Percentiles rank a stretch among this genome's conserved stretches.
phyloP scores from a whole-genome alignment of 768 basidiomycete species.

The Brasilioporus rufonigricans region DNA sequence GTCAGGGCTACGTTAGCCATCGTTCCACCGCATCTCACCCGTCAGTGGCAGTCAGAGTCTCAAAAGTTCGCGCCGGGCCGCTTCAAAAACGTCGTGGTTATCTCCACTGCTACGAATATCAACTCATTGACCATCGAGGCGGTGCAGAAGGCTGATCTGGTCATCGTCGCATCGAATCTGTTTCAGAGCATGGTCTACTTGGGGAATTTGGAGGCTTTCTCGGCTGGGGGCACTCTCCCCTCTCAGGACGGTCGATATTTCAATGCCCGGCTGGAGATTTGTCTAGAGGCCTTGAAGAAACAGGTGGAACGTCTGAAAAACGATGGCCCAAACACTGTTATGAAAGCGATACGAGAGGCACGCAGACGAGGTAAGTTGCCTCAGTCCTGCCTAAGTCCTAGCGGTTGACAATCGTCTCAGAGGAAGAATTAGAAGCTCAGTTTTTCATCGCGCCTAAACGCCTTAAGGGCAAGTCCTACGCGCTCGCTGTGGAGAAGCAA shows the following conservation, averaged over 20 bases:
- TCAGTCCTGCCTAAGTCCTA: not conserved
- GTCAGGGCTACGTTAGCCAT: constrained; percentile 79
- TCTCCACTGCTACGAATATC: constrained; percentile 67
- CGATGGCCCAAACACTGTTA: constrained; percentile 60
- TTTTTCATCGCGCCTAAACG: constrained; percentile 55
- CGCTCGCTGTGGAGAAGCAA: constrained; percentile 49
- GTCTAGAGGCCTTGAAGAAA: constrained; percentile 50
- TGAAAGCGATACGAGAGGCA: constrained; percentile 61
- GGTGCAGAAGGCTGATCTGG: constrained; percentile 78
- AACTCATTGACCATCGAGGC: constrained; percentile 72
- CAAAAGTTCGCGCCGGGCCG: constrained; percentile 64
- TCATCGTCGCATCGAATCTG: constrained; percentile 84
- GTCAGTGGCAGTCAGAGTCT: constrained; percentile 88
- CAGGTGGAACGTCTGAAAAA: constrained; percentile 71
- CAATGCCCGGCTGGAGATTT: constrained; percentile 72
- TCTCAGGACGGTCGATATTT: constrained; percentile 86
- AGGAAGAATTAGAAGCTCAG: constrained; percentile 50
- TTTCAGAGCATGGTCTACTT: constrained; percentile 77
- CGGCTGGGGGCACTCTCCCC: constrained; percentile 67
- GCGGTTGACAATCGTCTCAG: constrained; percentile 28
- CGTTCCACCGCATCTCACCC: constrained; percentile 86
- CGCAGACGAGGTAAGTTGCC: constrained; percentile 53
- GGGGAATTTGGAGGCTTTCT: constrained; percentile 70
- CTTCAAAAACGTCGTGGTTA: constrained; percentile 52
- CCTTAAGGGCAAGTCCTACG: constrained; percentile 72